Base-by-base conservation (phyloP, 1,139 yeast genomes). In the Yamadazyma blattariae region DNA sequence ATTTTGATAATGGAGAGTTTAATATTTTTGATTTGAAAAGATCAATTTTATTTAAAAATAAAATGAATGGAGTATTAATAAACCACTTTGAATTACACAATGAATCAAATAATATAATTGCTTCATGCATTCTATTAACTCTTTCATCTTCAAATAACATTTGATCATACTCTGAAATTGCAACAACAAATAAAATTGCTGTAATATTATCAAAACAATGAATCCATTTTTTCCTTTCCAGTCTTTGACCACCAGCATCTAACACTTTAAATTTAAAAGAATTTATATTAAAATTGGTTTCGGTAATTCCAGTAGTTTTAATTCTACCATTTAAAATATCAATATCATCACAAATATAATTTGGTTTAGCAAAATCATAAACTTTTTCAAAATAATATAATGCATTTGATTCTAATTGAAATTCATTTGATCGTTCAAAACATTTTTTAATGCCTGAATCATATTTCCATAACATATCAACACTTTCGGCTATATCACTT, bases 211-310 rank as follows among this genome's bases (percentile, higher is more conserved):
- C 95, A 60, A 94, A 92, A 54, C 96, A 87, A 56, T 90, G 96
- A 42, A 92, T 86, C 98, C 98, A 92, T 56, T 92, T 92, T 47
- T 82, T 80, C 39, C 98, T 74, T 60, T 92, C 98, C 27, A 90
- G 79, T 39, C 98, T 70, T 61, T 92, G 98, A 2, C 99, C 99
- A 33, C 99, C 99, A 5, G 96, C 97, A 64, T 92, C 99, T 38
- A 89, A 67, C 32, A 94, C 87, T 49, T 79, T 80, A 52, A 90
- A 81, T 41, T 72, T 79, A 37, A 77, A 71, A 9, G 82, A 67
- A 46, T 84, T 73, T 41, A 90, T 79, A 40, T 71, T 71, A 59
- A 94, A 90, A 37, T 73, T 74, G 6, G 95, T 86, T 54, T 92
- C 96, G 1, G 95, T 85, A 32, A 92, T 88, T 0, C 99, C 98